A percentile compares a stretch with the other conserved stretches of the same genome.
These are phyloP conservation scores for Calonectria henricotiae DNA, from an alignment of 2,329 filamentous ascomycete genomes.

Conservation along the genomic window DNA sequence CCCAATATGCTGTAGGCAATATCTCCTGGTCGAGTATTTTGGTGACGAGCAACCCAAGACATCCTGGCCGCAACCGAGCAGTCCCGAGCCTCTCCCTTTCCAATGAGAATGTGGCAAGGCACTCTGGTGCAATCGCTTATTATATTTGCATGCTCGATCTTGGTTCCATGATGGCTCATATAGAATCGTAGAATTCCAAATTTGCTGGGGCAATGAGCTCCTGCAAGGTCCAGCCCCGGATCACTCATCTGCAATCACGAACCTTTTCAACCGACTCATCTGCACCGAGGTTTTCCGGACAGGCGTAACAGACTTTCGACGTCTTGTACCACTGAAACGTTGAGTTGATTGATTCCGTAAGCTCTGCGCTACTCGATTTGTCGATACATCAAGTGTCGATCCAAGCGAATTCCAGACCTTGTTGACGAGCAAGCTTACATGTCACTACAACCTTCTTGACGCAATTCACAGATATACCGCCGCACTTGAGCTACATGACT, in stretches of 20 bases:
- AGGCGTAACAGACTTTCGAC: conserved; percentile 9
- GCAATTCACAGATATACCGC: background rate
- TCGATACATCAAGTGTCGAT: conserved; percentile 27
- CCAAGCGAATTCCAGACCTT: conserved; percentile 4
- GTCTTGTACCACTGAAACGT: conserved; percentile 20
- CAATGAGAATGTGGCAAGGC: conserved; percentile 2
- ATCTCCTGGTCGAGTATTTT: conserved; percentile 14
- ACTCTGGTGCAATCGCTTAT: background rate
- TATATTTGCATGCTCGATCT: background rate
- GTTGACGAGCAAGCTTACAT: background rate
- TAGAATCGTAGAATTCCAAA: conserved; percentile 8
- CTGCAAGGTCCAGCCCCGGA: conserved; percentile 12
- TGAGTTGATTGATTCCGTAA: conserved; percentile 21
- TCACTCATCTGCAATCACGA: conserved; percentile 3
- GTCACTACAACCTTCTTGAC: background rate
- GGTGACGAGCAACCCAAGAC: conserved; percentile 21
- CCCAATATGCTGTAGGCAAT: conserved; percentile 23
- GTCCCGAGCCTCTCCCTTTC: background rate
- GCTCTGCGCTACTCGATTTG: conserved; percentile 24
- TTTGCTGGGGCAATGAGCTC: background rate
- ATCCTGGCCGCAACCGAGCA: conserved; percentile 9
- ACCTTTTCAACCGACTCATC: background rate
- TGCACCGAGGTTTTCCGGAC: conserved; percentile 9
- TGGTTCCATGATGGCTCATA: conserved; percentile 10
- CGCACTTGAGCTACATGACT: background rate